A percentile compares a stretch with the other conserved stretches of the same genome.
These are phyloP conservation scores for Fusarium sp. DNA, from an alignment of 2,329 filamentous ascomycete genomes.

Conservation along the genomic window DNA sequence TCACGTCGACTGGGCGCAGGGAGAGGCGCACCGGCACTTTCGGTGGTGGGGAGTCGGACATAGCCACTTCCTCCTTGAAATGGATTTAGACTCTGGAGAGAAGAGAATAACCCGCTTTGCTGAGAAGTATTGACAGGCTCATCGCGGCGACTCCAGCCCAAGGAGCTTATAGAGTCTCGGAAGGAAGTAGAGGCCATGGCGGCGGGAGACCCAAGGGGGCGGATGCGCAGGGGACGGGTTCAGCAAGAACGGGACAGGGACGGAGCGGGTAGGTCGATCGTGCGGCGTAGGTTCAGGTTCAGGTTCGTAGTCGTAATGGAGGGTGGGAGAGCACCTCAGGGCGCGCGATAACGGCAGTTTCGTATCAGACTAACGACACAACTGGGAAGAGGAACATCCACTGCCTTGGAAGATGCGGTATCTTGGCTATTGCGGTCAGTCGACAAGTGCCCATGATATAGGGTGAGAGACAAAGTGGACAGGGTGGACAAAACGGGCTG, in stretches of 20 bases:
- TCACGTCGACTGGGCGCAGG: conserved; percentile 86
- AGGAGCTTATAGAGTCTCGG: conserved; percentile 91
- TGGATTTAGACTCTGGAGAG: conserved; percentile 86
- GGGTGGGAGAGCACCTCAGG: conserved; percentile 37
- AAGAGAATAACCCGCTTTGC: conserved; percentile 79
- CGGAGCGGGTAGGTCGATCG: conserved; percentile 45
- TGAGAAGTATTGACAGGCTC: conserved; percentile 77
- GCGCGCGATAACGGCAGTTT: conserved; percentile 18
- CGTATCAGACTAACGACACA: conserved; percentile 28
- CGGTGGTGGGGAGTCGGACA: conserved; percentile 88
- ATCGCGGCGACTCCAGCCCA: conserved; percentile 93
- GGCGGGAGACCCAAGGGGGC: conserved; percentile 30
- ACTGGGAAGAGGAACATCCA: conserved; percentile 17
- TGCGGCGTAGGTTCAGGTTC: conserved; percentile 37
- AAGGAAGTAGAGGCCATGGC: conserved; percentile 89
- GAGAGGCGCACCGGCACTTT: conserved; percentile 83
- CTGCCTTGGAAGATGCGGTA: conserved; percentile 28
- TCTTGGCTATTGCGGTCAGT: conserved; percentile 39
- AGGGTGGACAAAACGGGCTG: conserved; percentile 15
- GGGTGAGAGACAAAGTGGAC: conserved; percentile 19
- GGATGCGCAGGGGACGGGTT: conserved; percentile 35
- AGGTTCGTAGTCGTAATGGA: conserved; percentile 35
- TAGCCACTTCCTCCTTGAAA: conserved; percentile 83
- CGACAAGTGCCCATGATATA: conserved; percentile 40
- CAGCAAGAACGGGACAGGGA: conserved; percentile 33